Percentiles rank a stretch among this genome's conserved stretches.
Evolutionary conservation across 129 eudicot species (phyloP).

Genomic region (Helianthus annuus): HanXRQr2.0-SUNRISE NC_035447.2:28825221-28825720

Average conservation of each 20-base stretch:
- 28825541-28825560: background rate
- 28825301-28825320: too few species aligned
- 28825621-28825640: constrained; percentile 5
- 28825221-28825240: too few species aligned
- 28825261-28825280: too few species aligned
- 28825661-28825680: constrained; percentile 8
- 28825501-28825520: background rate
- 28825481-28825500: constrained; percentile 87
- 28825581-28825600: constrained; percentile 94
- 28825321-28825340: too few species aligned
- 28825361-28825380: background rate
- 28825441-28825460: constrained; percentile 96
- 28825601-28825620: constrained; percentile 85
- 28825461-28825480: constrained; percentile 86
- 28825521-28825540: background rate
- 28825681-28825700: constrained; percentile 58
- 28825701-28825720: constrained; percentile 80
- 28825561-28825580: constrained; percentile 47
- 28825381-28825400: background rate
- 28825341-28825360: constrained; percentile 2
- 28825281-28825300: too few species aligned
- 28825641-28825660: background rate
- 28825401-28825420: constrained; percentile 45
- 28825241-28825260: too few species aligned
- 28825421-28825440: constrained; percentile 95